A percentile compares a stretch with the other conserved stretches of the same genome.
Conservation (phyloP, 208 protist genomes). For the Phytomonas sp. region DNA sequence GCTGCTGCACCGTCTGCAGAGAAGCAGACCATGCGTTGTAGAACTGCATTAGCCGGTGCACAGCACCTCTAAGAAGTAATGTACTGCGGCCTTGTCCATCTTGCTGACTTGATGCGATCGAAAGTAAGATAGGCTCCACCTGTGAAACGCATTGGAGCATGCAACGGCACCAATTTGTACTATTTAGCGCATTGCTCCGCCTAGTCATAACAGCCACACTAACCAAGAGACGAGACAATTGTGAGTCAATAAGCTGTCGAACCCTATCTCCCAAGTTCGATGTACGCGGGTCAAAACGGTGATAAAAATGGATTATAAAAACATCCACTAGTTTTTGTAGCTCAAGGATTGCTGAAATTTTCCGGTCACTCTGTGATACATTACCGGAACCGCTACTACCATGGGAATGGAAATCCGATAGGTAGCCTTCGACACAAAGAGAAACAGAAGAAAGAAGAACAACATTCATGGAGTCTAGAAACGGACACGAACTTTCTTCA, state of each 20-base stretch:
- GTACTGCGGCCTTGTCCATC: background rate
- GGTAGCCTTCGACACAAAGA: background rate
- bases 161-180: background rate
- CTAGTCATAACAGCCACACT: background rate
- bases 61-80: conserved; percentile 19
- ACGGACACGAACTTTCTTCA: conserved; percentile 28
- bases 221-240: conserved; percentile 24
- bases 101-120: background rate
- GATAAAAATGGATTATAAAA: conserved; percentile 32
- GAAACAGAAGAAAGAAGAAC: conserved; percentile 22
- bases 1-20: background rate
- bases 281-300: conserved; percentile 25
- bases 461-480: conserved; percentile 28
- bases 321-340: conserved; percentile 23
- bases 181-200: background rate
- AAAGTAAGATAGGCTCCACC: background rate
- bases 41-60: conserved; percentile 21
- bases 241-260: conserved; percentile 16
- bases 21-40: conserved; percentile 15
- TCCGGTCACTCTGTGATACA: conserved; percentile 11
- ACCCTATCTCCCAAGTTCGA: conserved; percentile 13
- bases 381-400: background rate
- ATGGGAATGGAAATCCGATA: background rate
- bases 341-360: conserved; percentile 15
- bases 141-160: background rate